Conservation (phyloP, 163 green algal genomes). For the Volvox carteri region DNA sequence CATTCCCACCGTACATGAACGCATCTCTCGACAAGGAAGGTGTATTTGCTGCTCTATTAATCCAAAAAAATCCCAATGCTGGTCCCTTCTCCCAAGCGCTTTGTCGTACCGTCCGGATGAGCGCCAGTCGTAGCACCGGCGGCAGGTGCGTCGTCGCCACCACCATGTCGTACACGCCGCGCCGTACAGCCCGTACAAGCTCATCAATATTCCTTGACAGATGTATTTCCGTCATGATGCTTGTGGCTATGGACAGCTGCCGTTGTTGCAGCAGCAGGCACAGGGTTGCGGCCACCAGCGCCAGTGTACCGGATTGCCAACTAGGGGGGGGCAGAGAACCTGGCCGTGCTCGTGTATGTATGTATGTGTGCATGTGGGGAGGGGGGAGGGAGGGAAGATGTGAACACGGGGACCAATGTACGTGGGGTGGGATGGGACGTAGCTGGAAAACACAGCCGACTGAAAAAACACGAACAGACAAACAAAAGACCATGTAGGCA, state of each 20-base stretch:
- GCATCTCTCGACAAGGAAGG: too few relatives aligned
- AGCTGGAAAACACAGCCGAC: too few relatives aligned
- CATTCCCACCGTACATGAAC: too few relatives aligned
- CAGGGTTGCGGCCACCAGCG: neutral
- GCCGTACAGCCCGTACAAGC: conserved; percentile 38
- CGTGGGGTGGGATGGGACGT: too few relatives aligned
- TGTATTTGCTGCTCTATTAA: too few relatives aligned
- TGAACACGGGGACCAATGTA: too few relatives aligned
- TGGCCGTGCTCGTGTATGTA: neutral
- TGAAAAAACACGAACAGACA: too few relatives aligned
- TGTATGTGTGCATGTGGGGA: neutral
- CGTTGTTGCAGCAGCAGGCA: conserved; percentile 27
- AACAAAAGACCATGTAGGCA: too few relatives aligned
- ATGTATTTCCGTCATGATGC: conserved; percentile 10
- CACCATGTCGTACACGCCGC: conserved; percentile 25
- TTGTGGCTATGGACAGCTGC: neutral
- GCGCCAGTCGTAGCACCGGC: conserved; percentile 36
- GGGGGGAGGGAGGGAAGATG: neutral
- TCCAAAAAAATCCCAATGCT: too few relatives aligned
- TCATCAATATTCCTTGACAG: conserved; percentile 37
- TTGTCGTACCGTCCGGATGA: conserved; percentile 31
- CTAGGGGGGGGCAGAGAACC: neutral
- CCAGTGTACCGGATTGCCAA: conserved; percentile 19
- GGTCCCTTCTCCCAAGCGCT: too few relatives aligned
- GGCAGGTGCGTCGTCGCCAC: conserved; percentile 38